These are phyloP conservation scores for Luvunga scandens DNA, from an alignment of 345 rosid genomes.

Conservation along the genomic window DNA sequence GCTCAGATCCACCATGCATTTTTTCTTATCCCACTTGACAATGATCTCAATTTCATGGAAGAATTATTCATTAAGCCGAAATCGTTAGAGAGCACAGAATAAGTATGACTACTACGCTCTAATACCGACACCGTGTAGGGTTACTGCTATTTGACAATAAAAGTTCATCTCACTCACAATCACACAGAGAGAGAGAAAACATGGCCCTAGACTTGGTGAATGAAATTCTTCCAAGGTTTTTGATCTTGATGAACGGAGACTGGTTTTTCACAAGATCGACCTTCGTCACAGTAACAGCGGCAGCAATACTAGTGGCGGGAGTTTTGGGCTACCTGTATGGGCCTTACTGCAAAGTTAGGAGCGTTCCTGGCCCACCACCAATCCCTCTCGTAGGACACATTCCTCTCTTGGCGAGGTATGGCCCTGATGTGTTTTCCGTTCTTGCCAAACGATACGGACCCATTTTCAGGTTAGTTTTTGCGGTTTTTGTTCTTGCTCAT, in stretches of 20 bases:
- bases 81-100: background rate
- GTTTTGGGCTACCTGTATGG: slow-evolving; percentile 46
- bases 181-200: background rate
- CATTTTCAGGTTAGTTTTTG: slow-evolving; percentile 66
- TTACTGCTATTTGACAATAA: no score
- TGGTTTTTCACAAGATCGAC: slow-evolving; percentile 5
- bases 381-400: slow-evolving; percentile 72
- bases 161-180: background rate
- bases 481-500: background rate
- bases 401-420: slow-evolving; percentile 74
- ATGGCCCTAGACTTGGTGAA: background rate
- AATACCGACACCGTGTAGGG: no score
- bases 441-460: slow-evolving; percentile 84
- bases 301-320: slow-evolving; percentile 23
- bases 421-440: slow-evolving; percentile 73
- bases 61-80: background rate
- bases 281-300: background rate
- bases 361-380: slow-evolving; percentile 55
- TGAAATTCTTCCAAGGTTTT: background rate
- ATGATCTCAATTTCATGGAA: background rate
- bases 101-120: background rate
- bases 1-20: background rate
- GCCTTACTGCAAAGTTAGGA: slow-evolving; percentile 59
- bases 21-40: background rate
- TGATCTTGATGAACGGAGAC: slow-evolving; percentile 7